These are phyloP conservation scores for Simmondsia chinensis DNA, from an alignment of 148 eudicot genomes.

Conservation along the genomic window DNA sequence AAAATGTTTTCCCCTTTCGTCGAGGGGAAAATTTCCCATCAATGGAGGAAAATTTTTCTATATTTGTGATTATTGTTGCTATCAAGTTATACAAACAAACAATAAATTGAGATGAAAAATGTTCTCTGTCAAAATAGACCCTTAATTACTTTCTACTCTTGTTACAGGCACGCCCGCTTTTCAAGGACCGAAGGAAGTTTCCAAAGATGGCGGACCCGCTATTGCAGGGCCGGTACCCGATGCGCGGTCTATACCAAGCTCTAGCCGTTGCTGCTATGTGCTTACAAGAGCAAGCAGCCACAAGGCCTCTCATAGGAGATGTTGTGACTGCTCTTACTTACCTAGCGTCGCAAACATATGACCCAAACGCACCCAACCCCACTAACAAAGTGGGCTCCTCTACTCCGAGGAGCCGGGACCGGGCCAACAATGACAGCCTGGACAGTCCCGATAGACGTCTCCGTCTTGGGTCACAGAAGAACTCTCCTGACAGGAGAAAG, in stretches of 20 bases:
- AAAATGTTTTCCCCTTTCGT: too few relatives aligned
- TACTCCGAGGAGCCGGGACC: constrained; percentile 48
- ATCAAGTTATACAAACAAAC: too few relatives aligned
- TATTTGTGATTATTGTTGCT: too few relatives aligned
- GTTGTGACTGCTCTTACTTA: constrained; percentile 90
- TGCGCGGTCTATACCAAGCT: constrained; percentile 96
- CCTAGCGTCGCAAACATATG: constrained; percentile 84
- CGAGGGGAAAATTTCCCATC: too few relatives aligned
- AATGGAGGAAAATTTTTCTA: too few relatives aligned
- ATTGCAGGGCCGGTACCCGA: constrained; percentile 82
- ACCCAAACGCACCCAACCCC: constrained; percentile 56
- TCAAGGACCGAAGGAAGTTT: constrained; percentile 88
- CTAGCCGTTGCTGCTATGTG: constrained; percentile 99
- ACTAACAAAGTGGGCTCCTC: constrained; percentile 44
- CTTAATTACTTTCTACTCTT: too few relatives aligned
- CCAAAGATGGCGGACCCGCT: constrained; percentile 98
- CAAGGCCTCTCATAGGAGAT: constrained; percentile 87
- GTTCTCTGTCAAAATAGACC: too few relatives aligned
- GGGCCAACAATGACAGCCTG: constrained; percentile 47
- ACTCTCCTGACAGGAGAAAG: constrained; percentile 66
- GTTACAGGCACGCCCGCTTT: constrained; percentile 92
- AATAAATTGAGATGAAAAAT: too few relatives aligned
- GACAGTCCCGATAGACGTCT: constrained; percentile 50
- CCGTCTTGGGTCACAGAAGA: constrained; percentile 45
- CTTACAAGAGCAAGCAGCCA: constrained; percentile 94